phyloP scores from a whole-genome alignment of 2,329 filamentous ascomycete genomes.

The Fusarium liriodendri region DNA sequence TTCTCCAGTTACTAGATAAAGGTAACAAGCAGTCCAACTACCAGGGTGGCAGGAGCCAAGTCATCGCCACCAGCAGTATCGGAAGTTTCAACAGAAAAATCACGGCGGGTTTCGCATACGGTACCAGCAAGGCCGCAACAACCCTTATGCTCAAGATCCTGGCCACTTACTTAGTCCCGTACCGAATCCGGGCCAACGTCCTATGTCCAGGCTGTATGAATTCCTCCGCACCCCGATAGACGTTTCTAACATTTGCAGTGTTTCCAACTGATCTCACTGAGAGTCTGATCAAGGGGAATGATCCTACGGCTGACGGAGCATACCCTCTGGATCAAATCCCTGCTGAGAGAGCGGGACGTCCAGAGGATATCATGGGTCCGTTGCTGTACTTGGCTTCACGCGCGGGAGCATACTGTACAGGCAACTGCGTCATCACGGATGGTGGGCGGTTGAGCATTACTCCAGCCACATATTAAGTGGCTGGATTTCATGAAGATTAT shows the following conservation, averaged over 20 bases:
- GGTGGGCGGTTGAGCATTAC: background rate
- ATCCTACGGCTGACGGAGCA: background rate
- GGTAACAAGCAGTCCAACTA: background rate
- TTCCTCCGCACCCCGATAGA: no score
- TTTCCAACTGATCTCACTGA: background rate
- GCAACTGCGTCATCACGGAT: background rate
- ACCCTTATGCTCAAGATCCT: background rate
- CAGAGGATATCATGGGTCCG: background rate
- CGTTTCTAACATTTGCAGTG: background rate
- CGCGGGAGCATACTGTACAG: background rate
- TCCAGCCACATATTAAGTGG: background rate
- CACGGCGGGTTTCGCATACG: background rate
- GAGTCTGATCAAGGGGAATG: background rate
- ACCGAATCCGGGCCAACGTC: background rate
- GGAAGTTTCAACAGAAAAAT: background rate
- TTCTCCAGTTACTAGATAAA: background rate
- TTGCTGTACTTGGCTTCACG: background rate
- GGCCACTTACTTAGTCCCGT: background rate
- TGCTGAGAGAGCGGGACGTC: background rate
- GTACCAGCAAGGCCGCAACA: background rate
- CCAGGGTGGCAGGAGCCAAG: background rate
- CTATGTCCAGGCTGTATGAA: background rate
- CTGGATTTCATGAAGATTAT: no score
- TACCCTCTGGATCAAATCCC: background rate
- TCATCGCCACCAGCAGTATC: background rate